phyloP scores from a whole-genome alignment of 306 rosid species.

The Pyrus betulifolia region DNA sequence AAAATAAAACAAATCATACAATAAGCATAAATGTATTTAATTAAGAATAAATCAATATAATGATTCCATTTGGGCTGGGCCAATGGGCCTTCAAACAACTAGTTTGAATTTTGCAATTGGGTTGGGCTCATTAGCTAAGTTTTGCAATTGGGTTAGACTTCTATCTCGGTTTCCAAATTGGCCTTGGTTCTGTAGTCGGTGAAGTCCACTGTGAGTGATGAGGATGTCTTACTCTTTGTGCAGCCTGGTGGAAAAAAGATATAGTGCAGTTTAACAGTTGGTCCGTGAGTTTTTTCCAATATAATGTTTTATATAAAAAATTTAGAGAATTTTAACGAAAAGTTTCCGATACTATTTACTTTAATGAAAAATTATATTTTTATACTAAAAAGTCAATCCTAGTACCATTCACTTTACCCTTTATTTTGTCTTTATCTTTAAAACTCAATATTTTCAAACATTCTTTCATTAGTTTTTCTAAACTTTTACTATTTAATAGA shows the following conservation, averaged over 20 bases:
- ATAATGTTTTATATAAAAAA: no score
- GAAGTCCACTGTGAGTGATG: background rate
- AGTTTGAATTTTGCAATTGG: background rate
- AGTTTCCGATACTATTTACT: rapidly evolving
- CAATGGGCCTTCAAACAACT: background rate
- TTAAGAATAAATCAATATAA: no score
- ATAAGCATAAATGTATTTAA: no score
- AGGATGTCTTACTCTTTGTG: background rate
- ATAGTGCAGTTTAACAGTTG: background rate
- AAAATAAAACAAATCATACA: no score
- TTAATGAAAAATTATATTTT: no score
- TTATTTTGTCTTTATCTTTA: no score
- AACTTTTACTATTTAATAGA: no score
- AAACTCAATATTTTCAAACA: no score
- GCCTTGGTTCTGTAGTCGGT: background rate
- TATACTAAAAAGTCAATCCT: no score
- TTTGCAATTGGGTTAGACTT: no score
- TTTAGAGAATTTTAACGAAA: no score
- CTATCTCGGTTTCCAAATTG: background rate
- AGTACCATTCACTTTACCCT: no score
- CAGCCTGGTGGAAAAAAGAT: background rate
- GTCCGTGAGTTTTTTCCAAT: background rate
- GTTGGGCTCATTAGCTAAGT: background rate
- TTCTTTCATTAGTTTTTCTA: background rate
- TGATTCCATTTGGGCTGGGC: background rate